phyloP scores from a whole-genome alignment of 805 yeast species.

The Candida verbasci region DNA sequence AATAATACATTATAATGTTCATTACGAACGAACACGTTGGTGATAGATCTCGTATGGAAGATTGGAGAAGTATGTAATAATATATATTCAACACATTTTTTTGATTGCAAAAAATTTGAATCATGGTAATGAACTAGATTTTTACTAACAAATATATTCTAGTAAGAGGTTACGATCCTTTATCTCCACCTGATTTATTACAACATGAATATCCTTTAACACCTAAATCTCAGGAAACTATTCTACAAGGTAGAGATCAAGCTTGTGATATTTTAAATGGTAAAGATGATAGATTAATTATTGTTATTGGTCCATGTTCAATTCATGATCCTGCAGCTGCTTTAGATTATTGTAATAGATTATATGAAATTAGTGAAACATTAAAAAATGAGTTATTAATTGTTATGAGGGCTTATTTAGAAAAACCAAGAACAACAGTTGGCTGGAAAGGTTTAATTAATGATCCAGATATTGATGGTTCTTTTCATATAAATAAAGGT shows the following conservation, averaged over 20 bases:
- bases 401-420: constrained; percentile 96
- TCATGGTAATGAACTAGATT: no score
- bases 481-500: constrained; percentile 94
- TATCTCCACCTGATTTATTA: constrained; percentile 90
- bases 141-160: constrained; percentile 13
- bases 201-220: constrained; percentile 81
- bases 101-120: constrained; percentile 3
- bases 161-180: constrained; percentile 83
- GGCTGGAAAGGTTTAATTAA: constrained; percentile 99
- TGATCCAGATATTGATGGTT: constrained; percentile 92
- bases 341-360: constrained; percentile 72
- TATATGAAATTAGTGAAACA: constrained; percentile 55
- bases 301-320: constrained; percentile 96
- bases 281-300: constrained; percentile 78
- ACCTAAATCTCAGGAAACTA: constrained; percentile 53
- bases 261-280: constrained; percentile 74
- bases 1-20: no score
- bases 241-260: constrained; percentile 71
- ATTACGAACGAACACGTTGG: constrained; percentile 80
- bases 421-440: constrained; percentile 97
- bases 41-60: constrained; percentile 65
- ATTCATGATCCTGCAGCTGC: constrained; percentile 94
- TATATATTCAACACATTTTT: no score
- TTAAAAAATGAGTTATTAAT: constrained; percentile 73
- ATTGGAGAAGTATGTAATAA: constrained; percentile 50